Evolutionary conservation across 495 filamentous ascomycete species (phyloP), one percentile per base, ranked within the genome.

Genomic region (Penicillium fimorum): DNA sequence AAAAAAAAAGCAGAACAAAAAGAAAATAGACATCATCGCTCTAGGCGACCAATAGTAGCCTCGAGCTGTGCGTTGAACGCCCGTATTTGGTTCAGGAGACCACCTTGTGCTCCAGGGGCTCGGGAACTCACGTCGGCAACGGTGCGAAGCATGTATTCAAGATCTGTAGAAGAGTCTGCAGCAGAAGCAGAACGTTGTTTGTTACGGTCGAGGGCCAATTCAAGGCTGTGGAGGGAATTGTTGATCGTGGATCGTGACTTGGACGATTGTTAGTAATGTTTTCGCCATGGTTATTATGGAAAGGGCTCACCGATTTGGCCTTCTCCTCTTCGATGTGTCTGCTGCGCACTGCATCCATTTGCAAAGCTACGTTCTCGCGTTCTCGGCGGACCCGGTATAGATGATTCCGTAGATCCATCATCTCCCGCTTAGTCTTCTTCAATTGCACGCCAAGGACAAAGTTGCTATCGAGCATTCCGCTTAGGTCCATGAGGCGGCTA

Each of bases 311-410:
- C 51, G 65, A 63, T 55, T 65, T 72, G 29, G 61, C 61, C 38
- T 58, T 66, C 58, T 78, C 76, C 59, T 70, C 71, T 48, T 70
- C 72, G 20, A 67, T 62, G 54, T 88, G 85, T 59, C 77, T 78
- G 42, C 79, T 81, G 24, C 87, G 76, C 29, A 90, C 77, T 11
- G 83, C 82, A 60, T 92, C 89, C 79, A 86, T 87, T 47, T 79
- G 79, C 56, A 91, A 62, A 11, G 85, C 84, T 27, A 91, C 75
- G 58, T 81, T 76, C 58, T 91, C 84, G 29, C 86, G 73, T 70
- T 90, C 82, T 41, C 74, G 77, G 20, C 85, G 82, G 17, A 90
- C 70, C 7, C 79, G 76, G 58, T 87, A 73, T 41, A 90, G 79
- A 43, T 87, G 82, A 13, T 80, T 81, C 38, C 88, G 80, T 35